Base-by-base conservation (phyloP, 2,329 filamentous ascomycete species). In the Ophiocordyceps camponoti-saundersi region DNA sequence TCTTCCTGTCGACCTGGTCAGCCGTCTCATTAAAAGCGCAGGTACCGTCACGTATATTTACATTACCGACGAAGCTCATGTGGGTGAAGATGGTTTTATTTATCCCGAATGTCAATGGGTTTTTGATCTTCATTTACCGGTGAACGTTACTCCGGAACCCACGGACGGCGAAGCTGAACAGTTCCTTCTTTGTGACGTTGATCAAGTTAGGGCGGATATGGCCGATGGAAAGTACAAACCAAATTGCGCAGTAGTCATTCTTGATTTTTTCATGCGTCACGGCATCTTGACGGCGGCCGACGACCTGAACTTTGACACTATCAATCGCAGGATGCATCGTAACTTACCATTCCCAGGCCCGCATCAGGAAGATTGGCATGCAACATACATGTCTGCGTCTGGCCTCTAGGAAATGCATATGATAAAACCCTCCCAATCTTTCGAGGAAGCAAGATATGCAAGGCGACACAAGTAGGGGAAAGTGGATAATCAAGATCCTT, bases 21-120 rank as follows among this genome's bases (percentile, higher is more conserved):
- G 82, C 42, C 64, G 66, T 39, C 66, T 68, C 13, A 75, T 76
- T 6, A 72, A 69, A 49, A 64, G 75, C 18, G 72, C 69, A 16
- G 88, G 88, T 7, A 81, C 75, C 43, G 75, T 95, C 50, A 87
- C 85, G 7, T 98, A 96, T 66, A 79, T 88, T 53, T 83, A 90
- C 65, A 73, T 94, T 53, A 79, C 88, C 12, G 81, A 87, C 57
- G 68, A 75, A 55, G 72, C 78, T 32, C 80, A 86, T 3, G 86
- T 87, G 12, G 89, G 88, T 11, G 87, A 95, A 65, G 77, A 73
- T 11, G 82, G 81, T 12, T 71, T 93, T 57, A 72, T 95, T 59
- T 90, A 94, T 65, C 92, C 92, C 0, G 92, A 96, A 65, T 81
- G 80, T 56, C 82, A 96, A 65, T 95, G 88, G 69, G 70, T 95